A percentile compares a stretch with the other conserved stretches of the same genome.
Evolutionary conservation across 2,329 filamentous ascomycete genomes (phyloP).

Genomic region (Nemania sp.): DNA sequence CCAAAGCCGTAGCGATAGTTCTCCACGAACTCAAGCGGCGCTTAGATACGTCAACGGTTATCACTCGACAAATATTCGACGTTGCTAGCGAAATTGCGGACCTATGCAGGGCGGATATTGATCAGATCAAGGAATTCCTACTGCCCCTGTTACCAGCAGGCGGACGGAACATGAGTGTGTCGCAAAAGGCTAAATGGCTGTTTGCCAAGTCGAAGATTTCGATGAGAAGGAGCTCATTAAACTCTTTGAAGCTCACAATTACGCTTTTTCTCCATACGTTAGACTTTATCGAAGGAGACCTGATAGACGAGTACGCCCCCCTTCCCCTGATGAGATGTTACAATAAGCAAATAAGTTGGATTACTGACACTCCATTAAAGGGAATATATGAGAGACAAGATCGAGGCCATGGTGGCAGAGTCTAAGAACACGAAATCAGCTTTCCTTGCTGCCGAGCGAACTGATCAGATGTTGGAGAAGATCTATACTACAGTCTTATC

Average conservation of each 20-base stretch:
- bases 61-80: background rate
- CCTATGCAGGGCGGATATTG: background rate
- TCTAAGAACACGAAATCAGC: background rate
- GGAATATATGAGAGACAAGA: background rate
- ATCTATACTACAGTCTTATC: background rate
- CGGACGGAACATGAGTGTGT: background rate
- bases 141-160: background rate
- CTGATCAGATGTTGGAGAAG: background rate
- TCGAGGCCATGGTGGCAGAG: background rate
- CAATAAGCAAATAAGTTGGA: no score
- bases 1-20: background rate
- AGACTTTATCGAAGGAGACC: constrained; percentile 8
- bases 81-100: background rate
- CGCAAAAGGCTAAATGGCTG: constrained; percentile 2
- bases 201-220: background rate
- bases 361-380: no score
- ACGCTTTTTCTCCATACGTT: constrained; percentile 2
- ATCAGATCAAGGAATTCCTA: background rate
- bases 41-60: background rate
- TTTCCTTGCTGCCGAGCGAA: constrained; percentile 5
- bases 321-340: no score
- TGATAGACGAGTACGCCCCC: background rate
- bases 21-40: constrained; percentile 12
- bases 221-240: background rate
- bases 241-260: constrained; percentile 1